Base-by-base conservation (phyloP, 2,329 filamentous ascomycete genomes). In the Cercospora berteroae region DNA sequence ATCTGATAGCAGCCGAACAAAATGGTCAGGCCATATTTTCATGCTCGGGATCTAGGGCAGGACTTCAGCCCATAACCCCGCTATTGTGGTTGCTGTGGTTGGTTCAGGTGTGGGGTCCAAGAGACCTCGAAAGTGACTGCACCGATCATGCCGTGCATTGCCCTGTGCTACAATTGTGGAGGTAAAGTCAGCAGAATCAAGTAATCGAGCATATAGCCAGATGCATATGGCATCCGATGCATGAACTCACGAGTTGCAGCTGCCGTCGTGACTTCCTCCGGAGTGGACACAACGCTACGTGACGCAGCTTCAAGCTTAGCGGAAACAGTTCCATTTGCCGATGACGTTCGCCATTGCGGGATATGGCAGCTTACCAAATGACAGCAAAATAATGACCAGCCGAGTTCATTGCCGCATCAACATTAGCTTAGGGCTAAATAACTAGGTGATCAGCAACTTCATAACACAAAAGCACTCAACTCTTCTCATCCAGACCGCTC, bases 291-390 rank as follows among this genome's bases (percentile, higher is more conserved):
- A 13, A 8, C 48, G 23, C 48, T n/a, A 52, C 5, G 25, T 52
- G 48, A 27, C 48, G 44, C 48, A 13, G 48, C 10, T 13, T 36
- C 27, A 16, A 36, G 55, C 31, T 31, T 36, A 18, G 59, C 39
- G 42, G 59, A 61, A 61, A 44, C n/a, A 61, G n/a, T 20, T 65
- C 63, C 57, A 58, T 64, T 44, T 65, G 55, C 61, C 48, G 60
- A 64, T 67, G 60, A 70, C 68, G 69, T 70, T 63, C 5, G 62
- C 20, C 42, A 61, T 61, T 48, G 39, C 55, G 55, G 27, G 16
- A 36, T 36, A 58, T 52, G 23, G 31, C 27, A 33, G 55, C 23
- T 58, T 58, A 58, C 29, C 55, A 58, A 57, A 58, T 52, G 48
- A 27, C 20, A 27, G 13, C 23, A 52, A 52, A 52, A 29, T 7